phyloP scores from a whole-genome alignment of 2,329 filamentous ascomycete species.

The Ceratocystis huliohia region DNA sequence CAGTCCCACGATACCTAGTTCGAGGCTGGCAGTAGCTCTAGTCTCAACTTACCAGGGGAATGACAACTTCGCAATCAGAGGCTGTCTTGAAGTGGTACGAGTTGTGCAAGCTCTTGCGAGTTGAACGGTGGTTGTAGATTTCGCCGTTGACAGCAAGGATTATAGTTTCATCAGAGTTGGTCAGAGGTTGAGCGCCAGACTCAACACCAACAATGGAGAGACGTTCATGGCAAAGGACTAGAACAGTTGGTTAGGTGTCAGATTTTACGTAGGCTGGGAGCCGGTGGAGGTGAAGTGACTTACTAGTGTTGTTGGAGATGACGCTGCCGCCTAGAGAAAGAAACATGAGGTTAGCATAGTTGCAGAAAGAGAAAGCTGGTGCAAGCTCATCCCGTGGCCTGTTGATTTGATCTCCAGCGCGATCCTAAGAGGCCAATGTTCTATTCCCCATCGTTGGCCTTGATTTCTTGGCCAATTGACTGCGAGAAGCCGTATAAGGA shows the following conservation, averaged over 20 bases:
- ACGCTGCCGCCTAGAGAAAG: constrained; percentile 62
- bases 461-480: neutral
- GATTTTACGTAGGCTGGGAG: neutral
- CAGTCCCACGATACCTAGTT: neutral
- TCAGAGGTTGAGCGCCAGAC: constrained; percentile 86
- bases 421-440: neutral
- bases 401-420: neutral
- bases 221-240: constrained; percentile 92
- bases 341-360: constrained; percentile 26
- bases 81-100: constrained; percentile 96
- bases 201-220: constrained; percentile 96
- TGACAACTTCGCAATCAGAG: constrained; percentile 97
- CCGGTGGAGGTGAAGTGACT: constrained; percentile 26
- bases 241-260: neutral
- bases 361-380: neutral
- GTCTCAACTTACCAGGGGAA: constrained; percentile 63
- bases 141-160: constrained; percentile 96
- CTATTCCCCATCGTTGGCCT: neutral
- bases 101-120: constrained; percentile 73
- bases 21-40: neutral
- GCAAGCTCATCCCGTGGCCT: neutral
- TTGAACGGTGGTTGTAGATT: constrained; percentile 97
- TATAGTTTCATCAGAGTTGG: constrained; percentile 79
- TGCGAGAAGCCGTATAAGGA: neutral
- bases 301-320: constrained; percentile 83